Percentiles rank a stretch among this genome's conserved stretches.
These are phyloP conservation scores for Jacaranda mimosifolia DNA, from an alignment of 257 asterid species.

Conservation along the genomic window DNA sequence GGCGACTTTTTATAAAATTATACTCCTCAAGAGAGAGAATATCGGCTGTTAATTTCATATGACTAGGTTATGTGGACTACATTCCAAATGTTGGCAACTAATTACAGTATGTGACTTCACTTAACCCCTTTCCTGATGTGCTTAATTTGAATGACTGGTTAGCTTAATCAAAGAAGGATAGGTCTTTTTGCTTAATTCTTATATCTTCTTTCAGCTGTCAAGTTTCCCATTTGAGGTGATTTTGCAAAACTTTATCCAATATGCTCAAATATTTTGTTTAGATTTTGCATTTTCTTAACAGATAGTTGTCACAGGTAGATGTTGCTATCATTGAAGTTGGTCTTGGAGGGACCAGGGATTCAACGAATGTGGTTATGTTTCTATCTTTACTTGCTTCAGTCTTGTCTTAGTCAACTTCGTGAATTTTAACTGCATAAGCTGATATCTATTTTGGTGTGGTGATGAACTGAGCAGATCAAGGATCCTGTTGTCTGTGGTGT, in stretches of 20 bases:
- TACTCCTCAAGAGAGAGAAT: too few relatives aligned
- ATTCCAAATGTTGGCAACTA: too few relatives aligned
- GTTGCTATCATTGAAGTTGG: conserved; percentile 97
- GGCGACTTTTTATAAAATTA: too few relatives aligned
- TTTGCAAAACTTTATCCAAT: not conserved
- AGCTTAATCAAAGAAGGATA: not conserved
- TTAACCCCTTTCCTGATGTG: too few relatives aligned
- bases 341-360: conserved; percentile 88
- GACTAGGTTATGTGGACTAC: too few relatives aligned
- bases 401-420: conserved; percentile 28
- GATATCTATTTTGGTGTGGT: conserved; percentile 5
- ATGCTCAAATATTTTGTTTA: not conserved
- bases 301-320: conserved; percentile 71
- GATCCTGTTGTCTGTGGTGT: conserved; percentile 91
- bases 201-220: conserved; percentile 17
- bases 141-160: too few relatives aligned
- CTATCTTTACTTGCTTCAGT: not conserved
- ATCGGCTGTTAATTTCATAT: too few relatives aligned
- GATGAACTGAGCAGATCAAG: conserved; percentile 62
- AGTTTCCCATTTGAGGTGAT: not conserved
- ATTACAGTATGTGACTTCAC: too few relatives aligned
- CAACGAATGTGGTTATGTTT: conserved; percentile 87
- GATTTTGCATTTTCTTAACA: not conserved
- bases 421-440: conserved; percentile 10
- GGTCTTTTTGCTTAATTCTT: not conserved